Evolutionary conservation across 306 rosid species (phyloP).

Genomic region (Phaseolus lunatus): DNA sequence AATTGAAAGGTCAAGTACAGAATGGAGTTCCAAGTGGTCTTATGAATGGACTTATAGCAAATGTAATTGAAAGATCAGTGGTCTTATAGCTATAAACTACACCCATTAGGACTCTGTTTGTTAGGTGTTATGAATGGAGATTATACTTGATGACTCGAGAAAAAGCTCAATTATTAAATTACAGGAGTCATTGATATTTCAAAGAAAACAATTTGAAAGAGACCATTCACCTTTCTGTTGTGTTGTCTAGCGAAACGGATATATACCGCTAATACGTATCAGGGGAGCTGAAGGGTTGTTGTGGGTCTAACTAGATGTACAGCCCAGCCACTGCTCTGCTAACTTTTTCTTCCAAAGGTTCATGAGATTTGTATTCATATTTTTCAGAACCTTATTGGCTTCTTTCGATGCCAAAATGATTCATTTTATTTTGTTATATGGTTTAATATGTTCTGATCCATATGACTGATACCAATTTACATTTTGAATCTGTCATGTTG

Average conservation of each 20-base stretch:
- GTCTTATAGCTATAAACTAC: too few species aligned
- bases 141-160: too few species aligned
- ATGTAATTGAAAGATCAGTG: too few species aligned
- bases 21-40: too few species aligned
- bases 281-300: slow-evolving; percentile 20
- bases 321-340: neutral
- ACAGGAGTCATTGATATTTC: slow-evolving; percentile 16
- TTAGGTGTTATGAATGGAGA: too few species aligned
- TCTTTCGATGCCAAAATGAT: slow-evolving; percentile 17
- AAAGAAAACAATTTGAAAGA: neutral
- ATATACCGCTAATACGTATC: neutral
- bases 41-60: too few species aligned
- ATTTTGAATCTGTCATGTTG: slow-evolving; percentile 27
- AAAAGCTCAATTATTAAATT: slow-evolving; percentile 9
- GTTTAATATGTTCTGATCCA: slow-evolving; percentile 31
- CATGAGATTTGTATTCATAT: neutral
- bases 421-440: neutral
- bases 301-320: neutral
- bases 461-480: slow-evolving; percentile 12
- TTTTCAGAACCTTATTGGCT: slow-evolving; percentile 16
- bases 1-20: too few species aligned
- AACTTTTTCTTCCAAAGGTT: slow-evolving; percentile 16
- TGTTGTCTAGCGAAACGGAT: slow-evolving; percentile 27
- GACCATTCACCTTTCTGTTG: slow-evolving; percentile 1
- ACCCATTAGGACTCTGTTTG: too few species aligned